phyloP scores from a whole-genome alignment of 2,329 filamentous ascomycete species.

The Lithohypha guttulata region DNA sequence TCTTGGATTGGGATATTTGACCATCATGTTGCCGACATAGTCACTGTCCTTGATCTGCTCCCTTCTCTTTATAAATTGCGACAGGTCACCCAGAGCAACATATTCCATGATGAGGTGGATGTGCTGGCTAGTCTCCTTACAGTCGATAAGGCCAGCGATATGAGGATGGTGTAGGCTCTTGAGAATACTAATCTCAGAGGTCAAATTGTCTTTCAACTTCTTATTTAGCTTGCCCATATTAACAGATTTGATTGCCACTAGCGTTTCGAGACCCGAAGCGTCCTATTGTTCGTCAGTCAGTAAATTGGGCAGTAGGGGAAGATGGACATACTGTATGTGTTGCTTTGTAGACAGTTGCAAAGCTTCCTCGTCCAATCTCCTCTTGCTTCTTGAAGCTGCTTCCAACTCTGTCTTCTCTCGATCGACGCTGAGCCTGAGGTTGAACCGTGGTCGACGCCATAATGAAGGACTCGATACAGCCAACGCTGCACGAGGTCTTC shows the following conservation, averaged over 20 bases:
- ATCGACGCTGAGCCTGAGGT: conserved; percentile 30
- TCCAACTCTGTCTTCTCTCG: conserved; percentile 25
- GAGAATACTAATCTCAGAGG: conserved; percentile 89
- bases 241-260: conserved; percentile 94
- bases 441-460: conserved; percentile 35
- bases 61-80: conserved; percentile 90
- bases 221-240: conserved; percentile 81
- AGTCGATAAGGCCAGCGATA: conserved; percentile 92
- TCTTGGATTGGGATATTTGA: conserved; percentile 77
- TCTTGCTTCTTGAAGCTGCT: conserved; percentile 69
- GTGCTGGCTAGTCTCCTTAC: conserved; percentile 72
- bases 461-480: conserved; percentile 10
- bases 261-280: conserved; percentile 35
- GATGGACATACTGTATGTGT: conserved; percentile 62
- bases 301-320: not conserved
- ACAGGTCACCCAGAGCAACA: conserved; percentile 88
- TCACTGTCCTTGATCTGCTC: conserved; percentile 68
- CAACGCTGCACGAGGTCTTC: conserved; percentile 6
- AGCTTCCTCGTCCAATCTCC: conserved; percentile 95
- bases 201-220: conserved; percentile 93
- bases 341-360: conserved; percentile 87
- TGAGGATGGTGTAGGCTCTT: conserved; percentile 90
- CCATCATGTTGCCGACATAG: conserved; percentile 78
- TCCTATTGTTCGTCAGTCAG: conserved; percentile 17
- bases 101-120: conserved; percentile 99